phyloP scores from a whole-genome alignment of 2,329 filamentous ascomycete genomes.

The Geoglossum cookeanum region DNA sequence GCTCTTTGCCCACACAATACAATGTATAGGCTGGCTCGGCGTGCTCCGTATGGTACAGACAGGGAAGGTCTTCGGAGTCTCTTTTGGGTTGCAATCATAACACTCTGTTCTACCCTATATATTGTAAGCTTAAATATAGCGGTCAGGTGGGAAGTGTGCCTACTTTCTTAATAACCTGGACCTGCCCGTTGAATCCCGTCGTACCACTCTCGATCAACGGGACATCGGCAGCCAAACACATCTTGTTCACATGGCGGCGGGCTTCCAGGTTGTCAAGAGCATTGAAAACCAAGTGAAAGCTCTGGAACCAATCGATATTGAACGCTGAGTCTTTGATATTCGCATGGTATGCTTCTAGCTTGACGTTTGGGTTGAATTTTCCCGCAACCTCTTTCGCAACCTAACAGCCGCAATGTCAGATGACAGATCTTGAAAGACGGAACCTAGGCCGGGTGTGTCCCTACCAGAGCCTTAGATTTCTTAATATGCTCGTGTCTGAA shows the following conservation, averaged over 20 bases:
- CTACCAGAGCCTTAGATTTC: constrained; percentile 79
- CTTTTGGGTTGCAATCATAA: constrained; percentile 86
- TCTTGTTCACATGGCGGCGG: constrained; percentile 84
- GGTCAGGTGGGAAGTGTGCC: constrained; percentile 5
- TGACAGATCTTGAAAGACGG: not conserved
- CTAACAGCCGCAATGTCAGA: constrained; percentile 24
- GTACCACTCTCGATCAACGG: constrained; percentile 92
- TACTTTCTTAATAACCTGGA: constrained; percentile 82
- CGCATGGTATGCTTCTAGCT: constrained; percentile 73
- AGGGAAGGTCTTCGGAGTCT: constrained; percentile 78
- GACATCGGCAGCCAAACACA: constrained; percentile 83
- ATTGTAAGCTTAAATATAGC: constrained; percentile 1
- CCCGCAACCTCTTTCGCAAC: constrained; percentile 83
- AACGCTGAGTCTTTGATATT: constrained; percentile 88
- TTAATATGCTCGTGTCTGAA: constrained; percentile 97
- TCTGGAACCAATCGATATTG: constrained; percentile 69
- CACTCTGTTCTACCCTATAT: constrained; percentile 62
- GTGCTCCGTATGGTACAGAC: constrained; percentile 96
- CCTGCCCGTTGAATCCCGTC: constrained; percentile 92
- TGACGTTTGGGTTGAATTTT: constrained; percentile 75
- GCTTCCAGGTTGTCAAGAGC: constrained; percentile 92
- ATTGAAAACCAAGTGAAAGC: constrained; percentile 82
- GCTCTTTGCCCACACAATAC: constrained; percentile 96
- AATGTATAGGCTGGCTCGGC: constrained; percentile 90
- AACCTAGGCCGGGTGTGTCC: constrained; percentile 14